A percentile compares a stretch with the other conserved stretches of the same genome.
These are phyloP conservation scores for Ganoderma boninense DNA, from an alignment of 1,284 basidiomycete genomes.

Conservation along the genomic window DNA sequence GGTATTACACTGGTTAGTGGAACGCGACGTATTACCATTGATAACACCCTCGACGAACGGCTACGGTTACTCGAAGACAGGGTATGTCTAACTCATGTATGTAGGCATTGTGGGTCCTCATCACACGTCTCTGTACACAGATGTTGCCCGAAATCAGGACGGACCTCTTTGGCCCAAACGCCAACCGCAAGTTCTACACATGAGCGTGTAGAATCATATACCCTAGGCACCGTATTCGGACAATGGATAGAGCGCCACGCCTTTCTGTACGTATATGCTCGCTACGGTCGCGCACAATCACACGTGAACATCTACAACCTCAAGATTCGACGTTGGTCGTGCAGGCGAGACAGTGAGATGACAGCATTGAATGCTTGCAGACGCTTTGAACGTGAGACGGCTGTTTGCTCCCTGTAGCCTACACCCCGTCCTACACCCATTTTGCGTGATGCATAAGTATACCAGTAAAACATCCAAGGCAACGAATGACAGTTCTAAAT, in stretches of 20 bases:
- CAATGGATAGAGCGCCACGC: slow-evolving; percentile 17
- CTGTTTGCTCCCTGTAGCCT: slow-evolving; percentile 4
- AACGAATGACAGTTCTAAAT: slow-evolving; percentile 22
- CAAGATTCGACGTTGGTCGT: background rate
- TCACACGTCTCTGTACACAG: slow-evolving; percentile 46
- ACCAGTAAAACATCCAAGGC: slow-evolving; percentile 5
- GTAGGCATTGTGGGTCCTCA: background rate
- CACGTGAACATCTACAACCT: background rate
- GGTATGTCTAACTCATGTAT: slow-evolving; percentile 55
- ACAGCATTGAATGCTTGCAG: background rate
- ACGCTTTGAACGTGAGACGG: background rate
- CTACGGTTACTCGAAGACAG: slow-evolving; percentile 88
- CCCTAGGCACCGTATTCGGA: slow-evolving; percentile 24
- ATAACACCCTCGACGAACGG: slow-evolving; percentile 93
- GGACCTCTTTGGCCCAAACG: slow-evolving; percentile 86
- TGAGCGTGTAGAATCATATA: slow-evolving; percentile 39
- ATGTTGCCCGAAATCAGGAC: slow-evolving; percentile 93
- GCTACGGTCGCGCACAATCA: background rate
- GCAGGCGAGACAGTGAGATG: background rate
- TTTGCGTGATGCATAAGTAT: slow-evolving; percentile 4
- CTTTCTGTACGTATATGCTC: slow-evolving; percentile 27
- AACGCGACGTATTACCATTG: slow-evolving; percentile 81
- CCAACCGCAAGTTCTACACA: slow-evolving; percentile 88
- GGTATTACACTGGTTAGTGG: slow-evolving; percentile 83
- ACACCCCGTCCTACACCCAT: slow-evolving; percentile 2